Evolutionary conservation across 441 rosid genomes (phyloP), one percentile per base, ranked within the genome.

Genomic region (Capsella rubella): DNA sequence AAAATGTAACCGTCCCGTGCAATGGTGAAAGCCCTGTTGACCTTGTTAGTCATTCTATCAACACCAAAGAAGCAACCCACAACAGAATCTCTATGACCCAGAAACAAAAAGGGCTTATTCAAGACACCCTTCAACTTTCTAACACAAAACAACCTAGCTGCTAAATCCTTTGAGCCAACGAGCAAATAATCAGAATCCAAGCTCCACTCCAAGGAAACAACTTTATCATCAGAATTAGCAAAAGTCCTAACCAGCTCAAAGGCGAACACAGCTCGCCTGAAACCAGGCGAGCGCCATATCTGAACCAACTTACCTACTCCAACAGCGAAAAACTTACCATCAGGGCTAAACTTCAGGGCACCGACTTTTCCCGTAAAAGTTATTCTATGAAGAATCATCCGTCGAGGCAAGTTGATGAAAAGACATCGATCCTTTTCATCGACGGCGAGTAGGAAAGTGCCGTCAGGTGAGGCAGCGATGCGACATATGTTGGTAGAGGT

Each of bases 11-110:
- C 81, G 80, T 95, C 99, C 59, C 97, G 84, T 0, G 97, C 80
- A 58, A 95, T 58, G 0, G 99, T 95, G 77, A 83, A 93, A 28
- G 76, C 89, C 51, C 79, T 90, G 66, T 83, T 72, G 56, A 90
- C 84, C 78, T 65, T 76, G 63, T 78, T 77, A 25, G 81, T 83
- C 81, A 76, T 69, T 46, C 86, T 90, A 81, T 90, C 90, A 79
- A 87, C 85, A 76, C 97, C 89, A 65, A 95, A 91, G 77, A 95
- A 95, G 64, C 97, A 89, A 53, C 98, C 97, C n/a, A 95, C 84
- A 46, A 93, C 86, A 29, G 87, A 78, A 82, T 93, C 98, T 78
- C 97, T 87, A 71, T 95, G 99, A 53, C 98, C 99, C 57, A 91
- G 65, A 74, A 93, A 83, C 86, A 91, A 78, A 81, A 81, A 88